Percentiles rank a stretch among this genome's conserved stretches.
Evolutionary conservation across 2,329 filamentous ascomycete genomes (phyloP).

Genomic region (Aquanectria penicillioides): DNA sequence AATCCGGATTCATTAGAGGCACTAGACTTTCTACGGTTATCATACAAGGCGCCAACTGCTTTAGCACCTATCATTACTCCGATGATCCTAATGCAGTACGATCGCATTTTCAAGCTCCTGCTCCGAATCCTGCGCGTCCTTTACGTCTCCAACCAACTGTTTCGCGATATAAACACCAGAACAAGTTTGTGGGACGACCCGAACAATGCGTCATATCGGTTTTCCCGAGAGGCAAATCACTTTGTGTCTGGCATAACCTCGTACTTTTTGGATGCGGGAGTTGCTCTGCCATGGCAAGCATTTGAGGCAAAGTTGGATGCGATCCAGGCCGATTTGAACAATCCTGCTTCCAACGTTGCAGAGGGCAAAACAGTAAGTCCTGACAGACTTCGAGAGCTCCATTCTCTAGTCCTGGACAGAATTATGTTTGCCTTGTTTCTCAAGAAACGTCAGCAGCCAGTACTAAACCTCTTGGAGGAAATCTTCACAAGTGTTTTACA

Average conservation of each 20-base stretch:
- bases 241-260: slow-evolving; percentile 78
- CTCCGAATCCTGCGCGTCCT: slow-evolving; percentile 82
- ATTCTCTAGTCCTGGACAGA: slow-evolving; percentile 78
- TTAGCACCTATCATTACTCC: slow-evolving; percentile 80
- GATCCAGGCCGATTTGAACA: slow-evolving; percentile 67
- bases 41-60: slow-evolving; percentile 80
- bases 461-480: slow-evolving; percentile 78
- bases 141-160: slow-evolving; percentile 75
- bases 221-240: slow-evolving; percentile 81
- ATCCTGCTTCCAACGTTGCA: slow-evolving; percentile 50
- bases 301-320: slow-evolving; percentile 74
- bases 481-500: slow-evolving; percentile 78
- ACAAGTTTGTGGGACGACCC: slow-evolving; percentile 47
- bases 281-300: slow-evolving; percentile 76
- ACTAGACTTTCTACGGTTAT: slow-evolving; percentile 89
- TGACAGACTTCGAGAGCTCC: slow-evolving; percentile 72
- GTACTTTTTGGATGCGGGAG: slow-evolving; percentile 84
- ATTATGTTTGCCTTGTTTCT: slow-evolving; percentile 80
- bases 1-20: slow-evolving; percentile 85
- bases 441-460: slow-evolving; percentile 77
- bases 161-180: slow-evolving; percentile 62
- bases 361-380: slow-evolving; percentile 60
- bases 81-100: slow-evolving; percentile 79
- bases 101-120: slow-evolving; percentile 83
- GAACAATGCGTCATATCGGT: slow-evolving; percentile 60